Conservation (phyloP, 768 basidiomycete species). For the Boletus pseudopeckii region DNA sequence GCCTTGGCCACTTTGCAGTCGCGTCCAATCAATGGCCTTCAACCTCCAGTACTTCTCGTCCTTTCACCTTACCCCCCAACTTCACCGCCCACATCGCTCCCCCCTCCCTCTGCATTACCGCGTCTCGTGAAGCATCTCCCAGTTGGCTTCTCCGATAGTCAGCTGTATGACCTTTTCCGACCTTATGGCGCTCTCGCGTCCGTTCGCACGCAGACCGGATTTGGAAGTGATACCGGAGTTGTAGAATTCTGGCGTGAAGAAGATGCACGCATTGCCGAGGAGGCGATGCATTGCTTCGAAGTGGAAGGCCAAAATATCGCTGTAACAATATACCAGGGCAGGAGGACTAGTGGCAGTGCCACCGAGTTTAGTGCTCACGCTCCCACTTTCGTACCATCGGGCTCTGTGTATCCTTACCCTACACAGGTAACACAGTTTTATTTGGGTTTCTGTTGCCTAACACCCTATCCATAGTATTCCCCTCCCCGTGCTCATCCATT, state of each 20-base stretch:
- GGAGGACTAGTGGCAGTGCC: constrained; percentile 50
- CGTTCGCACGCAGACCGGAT: constrained; percentile 66
- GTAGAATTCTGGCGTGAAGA: constrained; percentile 88
- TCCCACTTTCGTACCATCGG: constrained; percentile 72
- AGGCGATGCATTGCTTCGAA: constrained; percentile 79
- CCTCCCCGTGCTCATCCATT: constrained; percentile 60
- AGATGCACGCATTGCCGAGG: constrained; percentile 75
- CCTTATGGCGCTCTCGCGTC: constrained; percentile 82
- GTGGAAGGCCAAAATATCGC: constrained; percentile 83
- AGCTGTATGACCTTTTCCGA: constrained; percentile 82
- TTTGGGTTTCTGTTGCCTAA: constrained; percentile 2
- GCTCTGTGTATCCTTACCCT: constrained; percentile 62
- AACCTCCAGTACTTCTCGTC: constrained; percentile 57
- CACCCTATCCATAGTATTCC: constrained; percentile 48
- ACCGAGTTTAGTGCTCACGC: constrained; percentile 73
- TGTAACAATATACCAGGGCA: constrained; percentile 72
- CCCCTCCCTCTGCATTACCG: constrained; percentile 72
- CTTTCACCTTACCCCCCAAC: constrained; percentile 85
- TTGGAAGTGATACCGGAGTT: constrained; percentile 73
- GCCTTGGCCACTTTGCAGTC: constrained; percentile 81
- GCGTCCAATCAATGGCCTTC: constrained; percentile 60
- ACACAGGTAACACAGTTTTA: constrained; percentile 43
- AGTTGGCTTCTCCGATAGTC: constrained; percentile 57
- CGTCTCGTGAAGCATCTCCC: constrained; percentile 86
- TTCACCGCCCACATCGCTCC: constrained; percentile 67